Conservation (phyloP, 106 monocot species). For the Dendrobium catenatum region DNA sequence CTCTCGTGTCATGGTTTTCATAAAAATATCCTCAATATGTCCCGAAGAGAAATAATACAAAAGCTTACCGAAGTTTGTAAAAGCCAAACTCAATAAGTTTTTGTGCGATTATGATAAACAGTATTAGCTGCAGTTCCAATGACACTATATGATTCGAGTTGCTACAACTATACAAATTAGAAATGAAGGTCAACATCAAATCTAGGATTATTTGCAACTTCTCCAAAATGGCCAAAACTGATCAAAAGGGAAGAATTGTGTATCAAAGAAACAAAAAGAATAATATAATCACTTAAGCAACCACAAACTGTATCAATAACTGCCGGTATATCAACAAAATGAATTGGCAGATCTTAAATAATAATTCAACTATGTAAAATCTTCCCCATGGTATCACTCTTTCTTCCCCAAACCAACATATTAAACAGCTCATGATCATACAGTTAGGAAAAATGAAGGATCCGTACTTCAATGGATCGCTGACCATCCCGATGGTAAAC, state of each 20-base stretch:
- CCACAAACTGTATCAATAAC: neutral
- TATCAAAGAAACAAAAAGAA: neutral
- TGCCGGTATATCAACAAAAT: neutral
- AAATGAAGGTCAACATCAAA: neutral
- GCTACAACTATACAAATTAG: neutral
- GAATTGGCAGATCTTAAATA: neutral
- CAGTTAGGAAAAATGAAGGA: neutral
- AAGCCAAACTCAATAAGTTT: no score
- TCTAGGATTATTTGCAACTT: neutral
- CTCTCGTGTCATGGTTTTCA: no score
- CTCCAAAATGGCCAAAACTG: neutral
- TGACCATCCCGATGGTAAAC: conserved; percentile 80
- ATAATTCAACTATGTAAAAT: neutral
- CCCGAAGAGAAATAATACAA: no score
- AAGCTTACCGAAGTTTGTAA: no score
- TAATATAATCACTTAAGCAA: neutral
- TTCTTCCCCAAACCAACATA: neutral
- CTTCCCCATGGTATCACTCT: neutral
- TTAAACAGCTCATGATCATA: neutral
- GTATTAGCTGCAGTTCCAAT: no score
- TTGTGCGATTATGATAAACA: no score
- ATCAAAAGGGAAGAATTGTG: neutral
- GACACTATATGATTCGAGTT: neutral
- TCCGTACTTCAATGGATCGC: conserved; percentile 45
- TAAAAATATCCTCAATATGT: no score